A percentile compares a stretch with the other conserved stretches of the same genome.
Evolutionary conservation across 2,329 filamentous ascomycete genomes (phyloP).

Genomic region (Neoscytalidium dimidiatum): DNA sequence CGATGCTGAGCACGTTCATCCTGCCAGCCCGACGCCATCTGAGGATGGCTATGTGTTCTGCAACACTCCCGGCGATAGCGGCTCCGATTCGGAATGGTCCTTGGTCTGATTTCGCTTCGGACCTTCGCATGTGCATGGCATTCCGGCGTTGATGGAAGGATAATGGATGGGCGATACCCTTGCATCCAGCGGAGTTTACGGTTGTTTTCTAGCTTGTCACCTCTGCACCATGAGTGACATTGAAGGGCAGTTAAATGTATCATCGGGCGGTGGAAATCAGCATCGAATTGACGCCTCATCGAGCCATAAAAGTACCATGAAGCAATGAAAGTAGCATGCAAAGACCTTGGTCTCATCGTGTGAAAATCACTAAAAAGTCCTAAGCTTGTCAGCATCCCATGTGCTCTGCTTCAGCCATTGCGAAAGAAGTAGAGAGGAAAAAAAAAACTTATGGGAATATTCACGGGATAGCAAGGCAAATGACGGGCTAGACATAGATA

Average conservation of each 20-base stretch:
- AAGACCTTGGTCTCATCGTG: background rate
- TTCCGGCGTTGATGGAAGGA: background rate
- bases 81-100: slow-evolving; percentile 3
- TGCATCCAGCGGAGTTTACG: background rate
- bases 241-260: too few species aligned
- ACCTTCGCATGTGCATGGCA: background rate
- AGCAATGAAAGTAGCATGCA: background rate
- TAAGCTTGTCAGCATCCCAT: too few species aligned
- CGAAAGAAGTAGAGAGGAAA: too few species aligned
- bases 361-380: too few species aligned
- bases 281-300: too few species aligned
- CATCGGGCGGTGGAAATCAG: too few species aligned
- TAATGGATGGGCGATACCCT: background rate
- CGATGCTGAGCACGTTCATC: background rate
- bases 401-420: too few species aligned
- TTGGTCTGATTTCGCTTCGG: background rate
- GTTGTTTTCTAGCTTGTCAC: background rate
- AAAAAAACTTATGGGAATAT: too few species aligned
- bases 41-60: background rate
- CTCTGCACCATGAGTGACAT: background rate
- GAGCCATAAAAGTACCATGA: too few species aligned
- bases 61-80: background rate
- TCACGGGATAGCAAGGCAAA: too few species aligned
- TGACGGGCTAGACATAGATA: too few species aligned
- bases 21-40: background rate